Evolutionary conservation across 768 basidiomycete genomes (phyloP), one percentile per base, ranked within the genome.

Genomic region (Hebeloma cylindrosporum): DNA sequence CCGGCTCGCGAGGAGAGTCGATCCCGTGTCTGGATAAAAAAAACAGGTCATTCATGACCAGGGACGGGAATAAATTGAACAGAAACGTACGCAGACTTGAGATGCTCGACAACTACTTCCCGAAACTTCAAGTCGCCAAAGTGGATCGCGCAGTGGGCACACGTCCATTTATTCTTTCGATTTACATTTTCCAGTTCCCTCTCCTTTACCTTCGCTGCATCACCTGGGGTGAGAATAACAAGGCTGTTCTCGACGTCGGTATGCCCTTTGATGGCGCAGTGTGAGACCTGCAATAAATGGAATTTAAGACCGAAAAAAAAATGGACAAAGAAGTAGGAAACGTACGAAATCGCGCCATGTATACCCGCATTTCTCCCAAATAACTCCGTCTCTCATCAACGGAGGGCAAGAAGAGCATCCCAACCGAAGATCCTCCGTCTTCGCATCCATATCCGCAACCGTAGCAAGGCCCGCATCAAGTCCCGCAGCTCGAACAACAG

Each of bases 341-440:
- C n/a, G n/a, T n/a, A n/a, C n/a, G n/a, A n/a, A n/a, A n/a, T 22
- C 28, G 17, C 40, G 40, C 40, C 40, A 42, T 9, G 20, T 9
- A 23, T 42, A 42, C 7, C 9, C 40, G 2, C 23, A 13, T 42
- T 31, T 22, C 10, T 18, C 18, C 13, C 29, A 31, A 31, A 16
- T 13, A 5, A 31, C 5, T 31, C 29, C 8, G 11, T 11, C 29
- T 31, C 29, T 13, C 13, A 16, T 10, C 13, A 13, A 31, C 29
- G 16, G 29, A 11, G 29, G 29, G 30, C 26, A 28, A 2, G 30
- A 28, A 23, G 30, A n/a, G 31, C 40, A 42, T 2, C 7, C 13
- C 30, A 30, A 33, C 7, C 40, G 30, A 28, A 42, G 4, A 32
- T 33, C 29, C 18, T 31, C n/a, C n/a, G n/a, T n/a, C n/a, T n/a